Evolutionary conservation across 495 filamentous ascomycete species (phyloP), one percentile per base, ranked within the genome.

Genomic region (Daldinia childiae): DNA sequence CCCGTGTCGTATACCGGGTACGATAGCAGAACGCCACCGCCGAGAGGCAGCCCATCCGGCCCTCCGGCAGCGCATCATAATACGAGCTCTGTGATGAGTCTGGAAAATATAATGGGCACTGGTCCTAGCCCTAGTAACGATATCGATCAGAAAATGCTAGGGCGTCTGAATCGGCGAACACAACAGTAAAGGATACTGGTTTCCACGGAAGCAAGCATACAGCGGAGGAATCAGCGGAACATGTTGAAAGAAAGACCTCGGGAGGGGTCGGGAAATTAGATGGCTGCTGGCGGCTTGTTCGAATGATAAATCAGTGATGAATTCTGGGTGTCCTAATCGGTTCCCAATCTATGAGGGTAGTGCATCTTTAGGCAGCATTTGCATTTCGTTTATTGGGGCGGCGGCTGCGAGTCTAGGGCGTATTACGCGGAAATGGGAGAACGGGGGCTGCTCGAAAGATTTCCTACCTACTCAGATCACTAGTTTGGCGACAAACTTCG

Each of bases 61-160:
- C 62, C 74, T 50, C 69, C 75, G 30, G 50, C 68, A 62, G 64
- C 64, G 6, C 66, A 66, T 39, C 68, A 58, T 63, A 73, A 73
- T 68, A 55, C 76, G 62, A 68, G 73, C 61, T 71, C 82, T 30
- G 77, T 81, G 0, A 86, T 86, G 83, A 84, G 82, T 62, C 43
- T 86, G 1, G 77, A 79, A 36, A 80, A 81, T 32, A 70, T 86
- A 55, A 79, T 86, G 68, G 74, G 69, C 27, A 71, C 75, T 32
- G 65, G 64, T 39, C 56, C 72, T 57, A 56, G 58, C 51, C 61
- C 77, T 27, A 66, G 27, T 45, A 70, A 74, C 48, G 74, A 80
- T 26, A 85, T 86, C 32, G 83, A 86, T 60, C 74, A 74, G 24
- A 79, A 69, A 62, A 86, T 86, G 83, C 68, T 86, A 17, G 79